Conservation (phyloP, 2,329 filamentous ascomycete genomes). For the Helminthosporium solani region DNA sequence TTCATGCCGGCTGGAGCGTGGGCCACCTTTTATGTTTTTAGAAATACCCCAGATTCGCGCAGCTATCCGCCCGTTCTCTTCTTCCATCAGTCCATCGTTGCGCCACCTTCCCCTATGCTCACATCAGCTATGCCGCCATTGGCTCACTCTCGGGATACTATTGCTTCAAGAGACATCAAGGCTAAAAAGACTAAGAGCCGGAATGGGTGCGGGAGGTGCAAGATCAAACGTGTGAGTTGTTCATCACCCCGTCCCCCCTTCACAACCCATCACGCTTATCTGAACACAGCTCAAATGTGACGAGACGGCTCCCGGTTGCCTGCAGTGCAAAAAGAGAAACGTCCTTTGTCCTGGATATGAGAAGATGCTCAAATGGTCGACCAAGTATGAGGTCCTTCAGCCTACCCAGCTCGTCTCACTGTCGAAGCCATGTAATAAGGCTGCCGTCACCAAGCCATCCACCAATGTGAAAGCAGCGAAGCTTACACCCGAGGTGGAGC, state of each 20-base stretch:
- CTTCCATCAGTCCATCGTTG: constrained; percentile 2
- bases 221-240: constrained; percentile 35
- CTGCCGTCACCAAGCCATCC: constrained; percentile 9
- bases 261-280: constrained; percentile 17
- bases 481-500: constrained; percentile 34
- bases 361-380: constrained; percentile 51
- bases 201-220: constrained; percentile 39
- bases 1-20: constrained; percentile 30
- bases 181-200: constrained; percentile 40
- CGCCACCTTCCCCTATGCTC: constrained; percentile 6
- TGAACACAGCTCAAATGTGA: constrained; percentile 46
- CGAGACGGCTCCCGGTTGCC: constrained; percentile 46
- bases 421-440: constrained; percentile 14
- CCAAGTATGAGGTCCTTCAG: constrained; percentile 51
- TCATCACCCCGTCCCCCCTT: not conserved
- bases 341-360: constrained; percentile 50
- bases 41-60: constrained; percentile 22
- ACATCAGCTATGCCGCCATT: constrained; percentile 31
- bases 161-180: constrained; percentile 26
- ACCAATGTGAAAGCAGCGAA: constrained; percentile 11
- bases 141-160: constrained; percentile 23
- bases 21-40: constrained; percentile 22
- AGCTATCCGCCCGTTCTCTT: constrained; percentile 7
- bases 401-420: constrained; percentile 29
- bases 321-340: constrained; percentile 47